Conservation (phyloP, 1,284 basidiomycete genomes). For the Ganoderma sinense region DNA sequence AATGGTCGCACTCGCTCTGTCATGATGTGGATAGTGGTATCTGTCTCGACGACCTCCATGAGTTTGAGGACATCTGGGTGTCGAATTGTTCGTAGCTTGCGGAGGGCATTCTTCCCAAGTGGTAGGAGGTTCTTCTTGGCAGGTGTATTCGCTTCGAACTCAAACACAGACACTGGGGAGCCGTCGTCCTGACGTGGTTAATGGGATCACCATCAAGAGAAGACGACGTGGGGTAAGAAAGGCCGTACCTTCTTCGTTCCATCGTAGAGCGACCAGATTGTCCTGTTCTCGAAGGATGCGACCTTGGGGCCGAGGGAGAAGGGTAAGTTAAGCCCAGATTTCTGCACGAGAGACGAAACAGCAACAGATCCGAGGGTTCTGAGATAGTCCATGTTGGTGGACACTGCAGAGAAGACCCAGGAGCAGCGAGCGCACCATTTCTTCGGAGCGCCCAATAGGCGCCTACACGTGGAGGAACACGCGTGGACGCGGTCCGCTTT, state of each 20-base stretch:
- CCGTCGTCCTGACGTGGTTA: constrained; percentile 84
- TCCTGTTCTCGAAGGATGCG: constrained; percentile 65
- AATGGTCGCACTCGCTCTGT: constrained; percentile 92
- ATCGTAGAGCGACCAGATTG: constrained; percentile 89
- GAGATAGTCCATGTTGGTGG: constrained; percentile 78
- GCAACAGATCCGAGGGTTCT: constrained; percentile 87
- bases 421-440: too few species aligned
- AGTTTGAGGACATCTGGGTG: constrained; percentile 98
- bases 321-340: constrained; percentile 89
- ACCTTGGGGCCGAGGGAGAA: constrained; percentile 88
- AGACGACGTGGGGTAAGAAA: background rate
- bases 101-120: constrained; percentile 90
- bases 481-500: constrained; percentile 1
- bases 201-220: background rate
- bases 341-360: constrained; percentile 87
- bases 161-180: constrained; percentile 85
- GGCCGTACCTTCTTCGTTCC: constrained; percentile 83
- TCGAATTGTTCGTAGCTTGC: constrained; percentile 90
- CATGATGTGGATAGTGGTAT: constrained; percentile 89
- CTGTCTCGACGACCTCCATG: constrained; percentile 92
- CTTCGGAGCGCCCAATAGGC: background rate
- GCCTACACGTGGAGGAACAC: too few species aligned
- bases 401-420: background rate
- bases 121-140: constrained; percentile 67
- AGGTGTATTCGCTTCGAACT: constrained; percentile 80